phyloP scores from a whole-genome alignment of 257 asterid genomes.

The Plantago ovata region DNA sequence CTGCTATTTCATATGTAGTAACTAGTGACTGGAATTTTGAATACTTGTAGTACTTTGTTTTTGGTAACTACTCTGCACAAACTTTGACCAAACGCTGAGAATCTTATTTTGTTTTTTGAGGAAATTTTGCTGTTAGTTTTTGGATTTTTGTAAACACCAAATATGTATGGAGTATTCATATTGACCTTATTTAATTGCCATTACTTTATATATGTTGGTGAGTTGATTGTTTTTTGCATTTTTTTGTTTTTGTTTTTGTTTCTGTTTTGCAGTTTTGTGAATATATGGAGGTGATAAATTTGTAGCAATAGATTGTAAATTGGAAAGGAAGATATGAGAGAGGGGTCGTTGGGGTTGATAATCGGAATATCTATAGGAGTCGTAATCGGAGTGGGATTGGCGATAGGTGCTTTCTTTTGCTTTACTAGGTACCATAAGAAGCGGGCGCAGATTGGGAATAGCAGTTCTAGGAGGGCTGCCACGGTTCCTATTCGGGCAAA shows the following conservation, averaged over 20 bases:
- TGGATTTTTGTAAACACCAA: constrained; percentile 13
- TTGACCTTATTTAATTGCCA: neutral
- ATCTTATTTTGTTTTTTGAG: constrained; percentile 17
- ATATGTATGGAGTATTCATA: constrained; percentile 1
- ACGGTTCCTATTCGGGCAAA: constrained; percentile 70
- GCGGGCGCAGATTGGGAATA: constrained; percentile 64
- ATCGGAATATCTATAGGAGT: constrained; percentile 85
- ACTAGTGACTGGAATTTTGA: neutral
- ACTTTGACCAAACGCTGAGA: constrained; percentile 20
- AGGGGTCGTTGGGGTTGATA: constrained; percentile 54
- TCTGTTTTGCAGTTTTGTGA: constrained; percentile 34
- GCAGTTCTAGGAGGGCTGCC: constrained; percentile 79
- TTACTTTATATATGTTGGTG: neutral
- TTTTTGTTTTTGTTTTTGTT: constrained; percentile 5
- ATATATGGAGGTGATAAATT: constrained; percentile 26
- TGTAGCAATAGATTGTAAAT: constrained; percentile 27
- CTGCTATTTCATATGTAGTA: neutral
- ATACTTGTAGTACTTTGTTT: neutral
- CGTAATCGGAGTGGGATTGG: constrained; percentile 77
- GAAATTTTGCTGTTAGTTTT: constrained; percentile 11
- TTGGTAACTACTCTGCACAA: constrained; percentile 2
- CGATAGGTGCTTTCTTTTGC: constrained; percentile 58
- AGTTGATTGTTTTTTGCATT: constrained; percentile 14
- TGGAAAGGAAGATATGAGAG: constrained; percentile 51
- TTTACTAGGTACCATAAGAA: constrained; percentile 53